A percentile compares a stretch with the other conserved stretches of the same genome.
phyloP scores from a whole-genome alignment of 108 stramenopile genomes.

The Aurantiochytrium sp. region DNA sequence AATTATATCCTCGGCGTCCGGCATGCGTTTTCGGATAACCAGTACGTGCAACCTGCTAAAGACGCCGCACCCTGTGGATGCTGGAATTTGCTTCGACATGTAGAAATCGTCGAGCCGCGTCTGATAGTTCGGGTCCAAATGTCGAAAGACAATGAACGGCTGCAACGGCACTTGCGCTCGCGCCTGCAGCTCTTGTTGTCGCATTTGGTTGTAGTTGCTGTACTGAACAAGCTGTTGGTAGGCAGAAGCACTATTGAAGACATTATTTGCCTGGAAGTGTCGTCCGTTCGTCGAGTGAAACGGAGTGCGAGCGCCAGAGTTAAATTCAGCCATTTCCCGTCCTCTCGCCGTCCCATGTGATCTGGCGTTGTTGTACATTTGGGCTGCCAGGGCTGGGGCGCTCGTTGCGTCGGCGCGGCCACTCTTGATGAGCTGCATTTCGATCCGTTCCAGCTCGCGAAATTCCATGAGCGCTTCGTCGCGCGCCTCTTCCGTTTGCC shows the following conservation, averaged over 20 bases:
- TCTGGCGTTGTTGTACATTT: neutral
- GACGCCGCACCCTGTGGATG: neutral
- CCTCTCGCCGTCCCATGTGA: neutral
- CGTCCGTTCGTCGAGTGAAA: too few species aligned
- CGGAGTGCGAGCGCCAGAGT: too few species aligned
- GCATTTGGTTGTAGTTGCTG: neutral
- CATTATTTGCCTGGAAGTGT: too few species aligned
- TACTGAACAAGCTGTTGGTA: neutral
- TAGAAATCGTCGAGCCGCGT: neutral
- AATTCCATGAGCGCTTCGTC: neutral
- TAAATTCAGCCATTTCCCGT: neutral
- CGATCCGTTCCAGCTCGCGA: neutral
- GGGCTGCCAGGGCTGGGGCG: neutral
- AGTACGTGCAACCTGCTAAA: neutral
- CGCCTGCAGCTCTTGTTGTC: neutral
- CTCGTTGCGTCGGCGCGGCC: neutral
- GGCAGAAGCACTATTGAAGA: too few species aligned
- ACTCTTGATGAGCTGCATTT: neutral
- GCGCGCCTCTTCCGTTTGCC: neutral
- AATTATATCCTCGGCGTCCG: neutral
- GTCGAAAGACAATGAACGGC: neutral
- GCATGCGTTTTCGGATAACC: neutral
- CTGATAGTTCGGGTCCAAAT: neutral
- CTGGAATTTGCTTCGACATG: neutral
- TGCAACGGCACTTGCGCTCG: neutral